Evolutionary conservation across 2,329 filamentous ascomycete genomes (phyloP), one percentile per base, ranked within the genome.

Genomic region (Thermothelomyces thermophilus): DNA sequence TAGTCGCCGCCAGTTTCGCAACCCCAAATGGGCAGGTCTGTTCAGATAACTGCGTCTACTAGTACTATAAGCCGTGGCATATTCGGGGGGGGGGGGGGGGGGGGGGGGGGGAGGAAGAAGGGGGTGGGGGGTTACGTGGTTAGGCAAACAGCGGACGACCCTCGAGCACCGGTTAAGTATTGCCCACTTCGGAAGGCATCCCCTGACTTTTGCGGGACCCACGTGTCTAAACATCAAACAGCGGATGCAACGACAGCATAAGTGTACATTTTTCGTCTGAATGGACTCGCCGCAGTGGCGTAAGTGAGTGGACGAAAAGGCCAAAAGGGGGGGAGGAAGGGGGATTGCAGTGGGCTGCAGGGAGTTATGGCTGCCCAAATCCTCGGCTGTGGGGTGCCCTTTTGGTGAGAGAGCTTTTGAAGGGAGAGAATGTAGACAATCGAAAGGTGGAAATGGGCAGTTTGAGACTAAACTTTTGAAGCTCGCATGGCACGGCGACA

Each of bases 401-500:
- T 49, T 28, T 6, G 17, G 17, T 28, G 17, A n/a, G n/a, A 17
- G 22, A n/a, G n/a, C n/a, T n/a, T n/a, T n/a, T n/a, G n/a, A n/a
- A n/a, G n/a, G n/a, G n/a, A n/a, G n/a, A n/a, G n/a, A n/a, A n/a
- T n/a, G n/a, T n/a, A n/a, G n/a, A n/a, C n/a, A n/a, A n/a, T n/a
- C n/a, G n/a, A n/a, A n/a, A n/a, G n/a, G n/a, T n/a, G n/a, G n/a
- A n/a, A n/a, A n/a, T n/a, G 14, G 37, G 14, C 16, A 16, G n/a
- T n/a, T 11, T n/a, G 6, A 7, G 11, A 13, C 10, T 44, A 19
- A 19, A 39, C 34, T 17, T 31, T 28, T n/a, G 42, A 14, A 31
- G 46, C 36, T 45, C 42, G 37, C 46, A 46, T 41, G 20, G 6
- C 42, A 37, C 42, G 16, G 24, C 33, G 42, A 41, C 48, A 50